Evolutionary conservation across 352 stramenopile species (phyloP).

Genomic region (Globisporangium nunn): DNA sequence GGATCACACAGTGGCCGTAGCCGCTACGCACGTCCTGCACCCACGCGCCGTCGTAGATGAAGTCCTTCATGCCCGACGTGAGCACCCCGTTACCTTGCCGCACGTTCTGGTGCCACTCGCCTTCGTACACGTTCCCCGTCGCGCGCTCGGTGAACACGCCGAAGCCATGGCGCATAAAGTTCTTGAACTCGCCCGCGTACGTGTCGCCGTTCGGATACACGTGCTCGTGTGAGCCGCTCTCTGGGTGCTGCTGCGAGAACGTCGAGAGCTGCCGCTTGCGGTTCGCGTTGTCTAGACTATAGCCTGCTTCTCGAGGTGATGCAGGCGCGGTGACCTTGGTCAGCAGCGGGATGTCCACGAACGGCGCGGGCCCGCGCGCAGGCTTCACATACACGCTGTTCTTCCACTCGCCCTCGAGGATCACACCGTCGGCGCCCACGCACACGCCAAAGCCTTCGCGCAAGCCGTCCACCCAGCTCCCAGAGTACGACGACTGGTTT

Average conservation of each 20-base stretch:
- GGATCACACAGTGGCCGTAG: conserved; percentile 73
- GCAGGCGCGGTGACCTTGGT: conserved; percentile 2
- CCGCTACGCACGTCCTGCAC: conserved; percentile 43
- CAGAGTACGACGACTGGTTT: conserved; percentile 88
- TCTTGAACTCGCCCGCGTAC: conserved; percentile 65
- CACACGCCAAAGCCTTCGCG: conserved; percentile 73
- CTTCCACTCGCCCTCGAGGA: conserved; percentile 68
- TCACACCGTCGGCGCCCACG: conserved; percentile 45
- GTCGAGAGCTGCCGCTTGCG: conserved; percentile 7
- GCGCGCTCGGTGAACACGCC: conserved; percentile 53
- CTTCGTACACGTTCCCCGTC: conserved; percentile 67
- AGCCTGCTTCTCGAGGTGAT: not conserved
- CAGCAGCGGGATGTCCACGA: conserved; percentile 57
- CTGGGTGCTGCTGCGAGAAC: conserved; percentile 17
- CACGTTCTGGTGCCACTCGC: conserved; percentile 49
- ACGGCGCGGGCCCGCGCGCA: conserved; percentile 29
- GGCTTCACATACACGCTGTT: conserved; percentile 60
- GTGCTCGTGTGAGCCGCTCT: conserved; percentile 27
- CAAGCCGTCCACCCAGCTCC: conserved; percentile 69
- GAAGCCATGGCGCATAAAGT: conserved; percentile 37
- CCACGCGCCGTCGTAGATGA: conserved; percentile 81
- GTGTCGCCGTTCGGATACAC: conserved; percentile 61
- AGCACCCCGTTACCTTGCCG: conserved; percentile 60
- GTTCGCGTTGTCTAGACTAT: not conserved
- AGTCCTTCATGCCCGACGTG: conserved; percentile 66